Evolutionary conservation across 139 green algal genomes (phyloP).

Genomic region (Micractinium sp.): DNA sequence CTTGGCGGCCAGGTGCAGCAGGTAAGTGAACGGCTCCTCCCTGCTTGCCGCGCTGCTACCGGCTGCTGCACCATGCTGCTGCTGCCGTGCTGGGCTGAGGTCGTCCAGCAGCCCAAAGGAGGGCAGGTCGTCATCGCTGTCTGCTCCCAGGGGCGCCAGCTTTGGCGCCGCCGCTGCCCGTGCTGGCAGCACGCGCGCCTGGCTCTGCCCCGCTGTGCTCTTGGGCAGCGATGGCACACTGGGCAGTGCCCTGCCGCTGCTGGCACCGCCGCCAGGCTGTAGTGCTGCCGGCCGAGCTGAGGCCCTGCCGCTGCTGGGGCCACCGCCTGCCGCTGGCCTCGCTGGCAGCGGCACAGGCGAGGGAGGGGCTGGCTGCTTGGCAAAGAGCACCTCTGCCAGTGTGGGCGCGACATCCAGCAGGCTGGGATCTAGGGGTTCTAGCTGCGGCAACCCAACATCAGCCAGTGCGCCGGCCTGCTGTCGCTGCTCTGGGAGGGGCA

Average conservation of each 20-base stretch:
- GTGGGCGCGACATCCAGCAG: conserved; percentile 9
- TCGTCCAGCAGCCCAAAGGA: conserved; percentile 13
- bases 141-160: not conserved
- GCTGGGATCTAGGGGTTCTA: not conserved
- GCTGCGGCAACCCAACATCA: not conserved
- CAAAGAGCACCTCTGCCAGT: conserved; percentile 24
- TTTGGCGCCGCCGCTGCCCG: not conserved
- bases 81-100: not conserved
- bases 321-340: not conserved
- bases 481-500: not conserved
- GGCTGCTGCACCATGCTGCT: not conserved
- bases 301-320: not conserved
- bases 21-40: conserved; percentile 36
- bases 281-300: not conserved
- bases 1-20: not conserved
- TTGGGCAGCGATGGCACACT: not conserved
- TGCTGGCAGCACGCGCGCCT: not conserved
- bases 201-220: not conserved
- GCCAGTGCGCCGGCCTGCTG: not conserved
- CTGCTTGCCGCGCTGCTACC: not conserved
- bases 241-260: not conserved
- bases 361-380: not conserved
- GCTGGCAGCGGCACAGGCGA: not conserved
- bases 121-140: conserved; percentile 25
- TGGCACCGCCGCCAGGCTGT: not conserved